These are phyloP conservation scores for Diospyros lotus DNA, from an alignment of 148 eudicot species.

Conservation along the genomic window DNA sequence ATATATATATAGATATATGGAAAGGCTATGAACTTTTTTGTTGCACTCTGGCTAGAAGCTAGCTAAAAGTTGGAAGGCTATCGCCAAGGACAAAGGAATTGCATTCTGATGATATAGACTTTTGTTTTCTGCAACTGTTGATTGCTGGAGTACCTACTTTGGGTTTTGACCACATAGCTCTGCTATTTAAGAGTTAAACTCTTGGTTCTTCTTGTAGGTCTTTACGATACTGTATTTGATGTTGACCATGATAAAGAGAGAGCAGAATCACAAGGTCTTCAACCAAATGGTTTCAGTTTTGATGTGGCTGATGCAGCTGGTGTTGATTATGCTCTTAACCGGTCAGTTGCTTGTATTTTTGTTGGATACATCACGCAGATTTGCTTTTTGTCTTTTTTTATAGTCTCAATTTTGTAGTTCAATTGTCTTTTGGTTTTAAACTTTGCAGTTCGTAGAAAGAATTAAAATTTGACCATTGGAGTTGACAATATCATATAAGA, in stretches of 20 bases:
- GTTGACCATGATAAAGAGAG: conserved; percentile 93
- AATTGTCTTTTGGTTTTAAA: not conserved
- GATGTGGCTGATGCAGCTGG: conserved; percentile 92
- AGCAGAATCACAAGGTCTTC: conserved; percentile 78
- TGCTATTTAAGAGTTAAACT: not conserved
- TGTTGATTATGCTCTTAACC: conserved; percentile 85
- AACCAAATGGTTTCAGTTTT: conserved; percentile 93
- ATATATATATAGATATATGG: no score
- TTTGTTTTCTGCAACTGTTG: no score
- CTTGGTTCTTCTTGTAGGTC: conserved; percentile 45
- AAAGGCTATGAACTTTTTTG: no score
- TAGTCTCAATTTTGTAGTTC: not conserved
- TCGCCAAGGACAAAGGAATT: no score
- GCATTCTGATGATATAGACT: no score
- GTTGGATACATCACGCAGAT: not conserved
- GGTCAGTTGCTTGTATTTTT: conserved; percentile 35
- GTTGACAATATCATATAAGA: not conserved
- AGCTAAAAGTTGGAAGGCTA: no score
- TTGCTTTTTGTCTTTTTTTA: not conserved
- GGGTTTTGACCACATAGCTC: no score
- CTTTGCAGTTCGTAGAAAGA: not conserved
- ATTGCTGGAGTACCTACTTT: no score
- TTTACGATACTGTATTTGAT: conserved; percentile 89
- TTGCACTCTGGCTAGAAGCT: no score
- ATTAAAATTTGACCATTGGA: not conserved